A percentile compares a stretch with the other conserved stretches of the same genome.
Evolutionary conservation across 2,329 filamentous ascomycete genomes (phyloP).

Genomic region (Huntiella omanensis): DNA sequence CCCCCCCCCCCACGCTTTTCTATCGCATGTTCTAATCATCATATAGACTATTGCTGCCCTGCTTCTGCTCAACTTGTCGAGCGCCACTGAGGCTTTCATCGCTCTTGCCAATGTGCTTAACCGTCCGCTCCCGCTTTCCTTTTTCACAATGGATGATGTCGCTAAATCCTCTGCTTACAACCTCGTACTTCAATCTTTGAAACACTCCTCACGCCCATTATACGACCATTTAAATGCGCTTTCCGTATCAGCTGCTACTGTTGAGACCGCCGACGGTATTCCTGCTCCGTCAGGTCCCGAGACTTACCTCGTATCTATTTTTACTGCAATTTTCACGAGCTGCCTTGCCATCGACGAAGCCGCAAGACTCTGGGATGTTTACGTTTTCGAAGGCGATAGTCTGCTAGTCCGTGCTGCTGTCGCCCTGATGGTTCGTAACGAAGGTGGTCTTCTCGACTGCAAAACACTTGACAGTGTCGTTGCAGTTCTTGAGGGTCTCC

Average conservation of each 20-base stretch:
- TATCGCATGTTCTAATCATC: constrained; percentile 14
- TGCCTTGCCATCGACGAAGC: constrained; percentile 50
- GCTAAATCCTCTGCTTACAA: constrained; percentile 52
- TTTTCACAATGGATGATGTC: constrained; percentile 51
- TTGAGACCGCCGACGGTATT: background rate
- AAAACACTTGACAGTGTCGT: constrained; percentile 26
- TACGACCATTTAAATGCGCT: constrained; percentile 37
- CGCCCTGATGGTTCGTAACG: constrained; percentile 38
- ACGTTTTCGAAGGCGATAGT: constrained; percentile 63
- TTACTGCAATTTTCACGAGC: constrained; percentile 44
- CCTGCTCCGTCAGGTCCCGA: constrained; percentile 19
- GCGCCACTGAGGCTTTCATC: constrained; percentile 45
- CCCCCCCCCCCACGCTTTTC: background rate
- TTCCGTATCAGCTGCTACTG: background rate
- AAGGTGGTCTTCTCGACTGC: constrained; percentile 31
- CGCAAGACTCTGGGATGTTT: constrained; percentile 61
- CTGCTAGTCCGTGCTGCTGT: constrained; percentile 53
- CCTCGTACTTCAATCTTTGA: constrained; percentile 46
- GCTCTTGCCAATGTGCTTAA: constrained; percentile 62
- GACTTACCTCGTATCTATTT: constrained; percentile 39
- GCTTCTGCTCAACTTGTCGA: constrained; percentile 51
- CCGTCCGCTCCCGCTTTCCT: constrained; percentile 53
- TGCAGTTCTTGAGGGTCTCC: constrained; percentile 19
- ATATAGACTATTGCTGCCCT: constrained; percentile 50
- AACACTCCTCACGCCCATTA: constrained; percentile 43